Percentiles rank a stretch among this genome's conserved stretches.
Evolutionary conservation across 768 basidiomycete species (phyloP).

Genomic region (Mycena vulgaris): DNA sequence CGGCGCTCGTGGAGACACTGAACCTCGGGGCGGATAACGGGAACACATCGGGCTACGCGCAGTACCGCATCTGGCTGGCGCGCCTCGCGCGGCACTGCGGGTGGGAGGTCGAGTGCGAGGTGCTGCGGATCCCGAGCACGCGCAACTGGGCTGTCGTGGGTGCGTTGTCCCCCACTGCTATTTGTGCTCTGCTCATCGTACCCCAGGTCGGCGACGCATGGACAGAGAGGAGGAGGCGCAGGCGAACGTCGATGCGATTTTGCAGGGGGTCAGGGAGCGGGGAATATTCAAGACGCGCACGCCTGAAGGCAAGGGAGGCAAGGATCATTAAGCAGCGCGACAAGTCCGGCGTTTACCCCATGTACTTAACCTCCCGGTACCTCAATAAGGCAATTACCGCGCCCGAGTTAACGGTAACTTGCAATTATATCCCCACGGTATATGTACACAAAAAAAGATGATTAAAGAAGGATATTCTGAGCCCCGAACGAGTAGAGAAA

Average conservation of each 20-base stretch:
- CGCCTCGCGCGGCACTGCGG: conserved; percentile 80
- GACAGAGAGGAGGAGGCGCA: conserved; percentile 49
- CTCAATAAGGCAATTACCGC: too few relatives aligned
- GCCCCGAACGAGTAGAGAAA: background rate
- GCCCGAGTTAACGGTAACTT: too few relatives aligned
- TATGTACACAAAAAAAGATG: too few relatives aligned
- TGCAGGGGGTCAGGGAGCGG: conserved; percentile 69
- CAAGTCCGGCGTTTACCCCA: too few relatives aligned
- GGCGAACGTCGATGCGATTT: conserved; percentile 65
- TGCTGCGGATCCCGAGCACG: conserved; percentile 91
- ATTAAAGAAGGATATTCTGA: background rate
- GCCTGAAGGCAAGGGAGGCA: conserved; percentile 76
- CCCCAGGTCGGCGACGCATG: conserved; percentile 50
- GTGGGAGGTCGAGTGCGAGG: conserved; percentile 91
- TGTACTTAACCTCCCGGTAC: too few relatives aligned
- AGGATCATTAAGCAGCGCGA: conserved; percentile 44
- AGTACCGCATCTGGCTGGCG: conserved; percentile 92
- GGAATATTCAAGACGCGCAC: conserved; percentile 81
- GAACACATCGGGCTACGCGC: conserved; percentile 79
- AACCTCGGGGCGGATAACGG: conserved; percentile 76
- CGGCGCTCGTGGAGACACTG: conserved; percentile 56
- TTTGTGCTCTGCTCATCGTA: conserved; percentile 20
- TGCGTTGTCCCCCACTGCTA: conserved; percentile 52
- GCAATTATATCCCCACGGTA: too few relatives aligned
- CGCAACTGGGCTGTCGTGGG: conserved; percentile 94